Evolutionary conservation across 148 eudicot species (phyloP).

Genomic region (Spergularia bocconei): DNA sequence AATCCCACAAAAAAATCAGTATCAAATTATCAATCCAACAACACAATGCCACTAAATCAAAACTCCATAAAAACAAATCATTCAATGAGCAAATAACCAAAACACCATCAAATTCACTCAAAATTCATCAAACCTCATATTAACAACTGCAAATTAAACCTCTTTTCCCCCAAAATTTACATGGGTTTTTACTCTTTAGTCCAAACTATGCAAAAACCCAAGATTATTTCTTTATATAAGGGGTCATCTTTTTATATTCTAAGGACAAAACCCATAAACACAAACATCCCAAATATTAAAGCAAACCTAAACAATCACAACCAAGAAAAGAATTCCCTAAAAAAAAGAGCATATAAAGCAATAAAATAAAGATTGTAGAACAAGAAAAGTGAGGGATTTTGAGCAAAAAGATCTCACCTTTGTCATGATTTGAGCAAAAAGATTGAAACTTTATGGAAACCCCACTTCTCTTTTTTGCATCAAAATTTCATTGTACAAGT

Average conservation of each 20-base stretch:
- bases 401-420: constrained; percentile 32
- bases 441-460: constrained; percentile 22
- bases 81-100: constrained; percentile 11
- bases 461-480: constrained; percentile 15
- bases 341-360: constrained; percentile 11
- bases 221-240: constrained; percentile 6
- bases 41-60: constrained; percentile 5
- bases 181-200: constrained; percentile 1
- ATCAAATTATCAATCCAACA: background rate
- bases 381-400: constrained; percentile 1
- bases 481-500: background rate
- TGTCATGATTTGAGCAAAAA: constrained; percentile 24
- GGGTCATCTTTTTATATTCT: background rate
- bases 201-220: constrained; percentile 16
- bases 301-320: constrained; percentile 18
- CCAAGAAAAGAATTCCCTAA: constrained; percentile 29
- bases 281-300: constrained; percentile 11
- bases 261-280: constrained; percentile 11
- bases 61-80: background rate
- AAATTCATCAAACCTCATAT: constrained; percentile 11
- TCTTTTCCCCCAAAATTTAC: constrained; percentile 3
- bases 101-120: constrained; percentile 6
- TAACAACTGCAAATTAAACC: background rate
- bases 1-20: background rate
- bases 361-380: constrained; percentile 13